Evolutionary conservation across 805 yeast genomes (phyloP).

Genomic region (Starmerella bacillaris): DNA sequence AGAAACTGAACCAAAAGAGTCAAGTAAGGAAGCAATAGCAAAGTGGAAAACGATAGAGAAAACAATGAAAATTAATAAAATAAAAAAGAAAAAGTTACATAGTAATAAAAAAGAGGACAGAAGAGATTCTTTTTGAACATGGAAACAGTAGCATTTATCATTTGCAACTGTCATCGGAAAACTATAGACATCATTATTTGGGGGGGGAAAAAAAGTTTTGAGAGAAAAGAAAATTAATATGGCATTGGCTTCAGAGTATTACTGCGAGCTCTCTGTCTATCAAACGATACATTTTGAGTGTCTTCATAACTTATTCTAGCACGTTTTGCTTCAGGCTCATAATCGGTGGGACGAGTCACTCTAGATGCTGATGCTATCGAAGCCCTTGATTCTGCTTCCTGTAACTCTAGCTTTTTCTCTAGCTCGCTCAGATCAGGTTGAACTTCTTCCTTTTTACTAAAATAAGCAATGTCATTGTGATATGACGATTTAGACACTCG

Average conservation of each 20-base stretch:
- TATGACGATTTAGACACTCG: too few relatives aligned
- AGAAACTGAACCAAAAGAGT: slow-evolving; percentile 34
- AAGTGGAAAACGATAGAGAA: slow-evolving; percentile 22
- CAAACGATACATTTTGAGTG: slow-evolving; percentile 1
- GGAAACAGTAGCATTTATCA: background rate
- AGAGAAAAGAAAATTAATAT: slow-evolving; percentile 3
- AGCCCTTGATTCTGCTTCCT: too few relatives aligned
- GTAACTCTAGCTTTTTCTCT: too few relatives aligned
- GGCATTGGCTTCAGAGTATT: slow-evolving; percentile 9
- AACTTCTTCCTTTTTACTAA: too few relatives aligned
- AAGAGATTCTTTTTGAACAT: slow-evolving; percentile 2
- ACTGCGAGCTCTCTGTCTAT: slow-evolving; percentile 2
- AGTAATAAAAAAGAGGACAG: slow-evolving; percentile 27
- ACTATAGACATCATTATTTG: too few relatives aligned
- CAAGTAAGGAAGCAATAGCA: slow-evolving; percentile 28
- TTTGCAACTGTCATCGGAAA: too few relatives aligned
- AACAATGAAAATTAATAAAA: slow-evolving; percentile 23
- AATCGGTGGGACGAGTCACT: too few relatives aligned
- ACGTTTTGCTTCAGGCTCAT: slow-evolving; percentile 4
- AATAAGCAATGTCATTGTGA: too few relatives aligned
- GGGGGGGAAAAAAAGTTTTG: too few relatives aligned
- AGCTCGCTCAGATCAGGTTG: too few relatives aligned
- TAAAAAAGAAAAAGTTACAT: slow-evolving; percentile 22
- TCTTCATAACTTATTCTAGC: slow-evolving; percentile 9
- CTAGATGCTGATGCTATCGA: too few relatives aligned